Evolutionary conservation across 2,329 filamentous ascomycete genomes (phyloP).

Genomic region (Knufia petricola): DNA sequence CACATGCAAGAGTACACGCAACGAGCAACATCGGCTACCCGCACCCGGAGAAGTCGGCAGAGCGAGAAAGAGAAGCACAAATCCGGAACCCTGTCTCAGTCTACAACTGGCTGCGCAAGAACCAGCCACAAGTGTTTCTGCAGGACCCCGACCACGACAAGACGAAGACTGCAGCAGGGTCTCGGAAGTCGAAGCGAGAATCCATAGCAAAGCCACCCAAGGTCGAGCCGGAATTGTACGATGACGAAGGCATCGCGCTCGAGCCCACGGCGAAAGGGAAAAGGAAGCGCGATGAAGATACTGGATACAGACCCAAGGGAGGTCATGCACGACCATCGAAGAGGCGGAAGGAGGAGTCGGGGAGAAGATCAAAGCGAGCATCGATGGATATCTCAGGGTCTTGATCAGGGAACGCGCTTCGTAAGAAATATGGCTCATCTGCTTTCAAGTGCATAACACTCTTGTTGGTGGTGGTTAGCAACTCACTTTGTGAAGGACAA

Average conservation of each 20-base stretch:
- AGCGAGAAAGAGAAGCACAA: conserved; percentile 46
- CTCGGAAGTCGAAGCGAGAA: conserved; percentile 34
- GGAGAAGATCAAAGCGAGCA: conserved; percentile 17
- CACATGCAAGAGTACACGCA: conserved; percentile 26
- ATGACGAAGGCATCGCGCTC: conserved; percentile 34
- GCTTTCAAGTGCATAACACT: too few species aligned
- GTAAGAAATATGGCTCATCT: too few species aligned
- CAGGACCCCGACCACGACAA: conserved; percentile 55
- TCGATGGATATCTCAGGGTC: conserved; percentile 15
- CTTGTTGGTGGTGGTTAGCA: too few species aligned
- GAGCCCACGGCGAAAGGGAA: conserved; percentile 33
- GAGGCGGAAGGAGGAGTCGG: conserved; percentile 30
- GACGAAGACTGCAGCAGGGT: conserved; percentile 35
- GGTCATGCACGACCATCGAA: conserved; percentile 30
- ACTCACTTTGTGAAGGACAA: too few species aligned
- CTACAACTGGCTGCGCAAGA: conserved; percentile 86
- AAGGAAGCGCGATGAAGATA: conserved; percentile 39
- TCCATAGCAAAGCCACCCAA: conserved; percentile 24
- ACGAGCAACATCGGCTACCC: conserved; percentile 33
- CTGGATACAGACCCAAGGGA: conserved; percentile 38
- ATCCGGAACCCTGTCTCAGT: conserved; percentile 79
- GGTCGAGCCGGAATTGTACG: conserved; percentile 32
- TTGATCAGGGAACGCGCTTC: background rate
- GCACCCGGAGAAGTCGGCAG: conserved; percentile 40
- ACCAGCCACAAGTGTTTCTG: conserved; percentile 75